Evolutionary conservation across 192 early-diverging fungal genomes (phyloP).

Genomic region (Coemansia sp.): DNA sequence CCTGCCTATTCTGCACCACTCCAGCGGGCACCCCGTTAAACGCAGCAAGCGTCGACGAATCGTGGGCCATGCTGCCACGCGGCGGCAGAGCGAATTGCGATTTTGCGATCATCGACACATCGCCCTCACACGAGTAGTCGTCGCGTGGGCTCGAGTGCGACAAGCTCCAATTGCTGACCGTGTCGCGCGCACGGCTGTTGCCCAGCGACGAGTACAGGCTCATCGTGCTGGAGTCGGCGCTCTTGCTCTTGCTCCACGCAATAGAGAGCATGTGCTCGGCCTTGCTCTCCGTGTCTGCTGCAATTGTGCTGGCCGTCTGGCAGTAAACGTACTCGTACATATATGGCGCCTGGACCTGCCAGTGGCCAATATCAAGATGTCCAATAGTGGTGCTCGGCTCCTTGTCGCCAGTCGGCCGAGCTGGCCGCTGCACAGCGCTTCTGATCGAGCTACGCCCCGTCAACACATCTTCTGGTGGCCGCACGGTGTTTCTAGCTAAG

Average conservation of each 20-base stretch:
- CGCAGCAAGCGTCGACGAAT: slow-evolving; percentile 15
- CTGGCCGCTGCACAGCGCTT: neutral
- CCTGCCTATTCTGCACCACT: slow-evolving; percentile 6
- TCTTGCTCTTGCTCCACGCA: slow-evolving; percentile 22
- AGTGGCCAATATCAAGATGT: slow-evolving; percentile 11
- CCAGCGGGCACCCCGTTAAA: slow-evolving; percentile 15
- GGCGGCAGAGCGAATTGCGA: slow-evolving; percentile 24
- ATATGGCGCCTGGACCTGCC: slow-evolving; percentile 29
- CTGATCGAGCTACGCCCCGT: neutral
- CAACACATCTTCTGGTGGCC: neutral
- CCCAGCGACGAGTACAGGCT: slow-evolving; percentile 33
- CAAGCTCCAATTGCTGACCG: slow-evolving; percentile 6
- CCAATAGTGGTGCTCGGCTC: neutral
- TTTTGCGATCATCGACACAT: slow-evolving; percentile 17
- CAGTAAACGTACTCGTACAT: slow-evolving; percentile 40
- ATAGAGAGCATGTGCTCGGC: slow-evolving; percentile 28
- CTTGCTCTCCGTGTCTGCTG: neutral
- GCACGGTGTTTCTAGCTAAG: neutral
- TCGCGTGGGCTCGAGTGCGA: neutral
- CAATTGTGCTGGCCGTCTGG: slow-evolving; percentile 6
- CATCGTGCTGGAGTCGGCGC: neutral
- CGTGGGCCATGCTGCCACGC: slow-evolving; percentile 8
- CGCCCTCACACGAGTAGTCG: neutral
- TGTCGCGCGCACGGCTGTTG: slow-evolving; percentile 5
- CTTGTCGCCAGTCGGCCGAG: neutral